These are phyloP conservation scores for Chenopodium suecicum DNA, from an alignment of 148 eudicot species.

Conservation along the genomic window DNA sequence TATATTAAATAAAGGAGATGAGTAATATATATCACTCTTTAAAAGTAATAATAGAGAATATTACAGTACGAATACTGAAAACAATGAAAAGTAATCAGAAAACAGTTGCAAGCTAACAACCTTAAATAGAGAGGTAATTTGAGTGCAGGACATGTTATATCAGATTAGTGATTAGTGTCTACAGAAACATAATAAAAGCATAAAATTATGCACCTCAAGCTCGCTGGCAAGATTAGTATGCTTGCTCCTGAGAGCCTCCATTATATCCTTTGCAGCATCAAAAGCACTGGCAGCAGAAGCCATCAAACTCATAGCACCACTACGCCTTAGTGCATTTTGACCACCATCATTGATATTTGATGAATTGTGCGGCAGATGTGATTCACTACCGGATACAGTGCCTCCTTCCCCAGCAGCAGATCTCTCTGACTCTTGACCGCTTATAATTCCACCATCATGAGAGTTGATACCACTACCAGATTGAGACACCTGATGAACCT, in stretches of 20 bases:
- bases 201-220: constrained; percentile 63
- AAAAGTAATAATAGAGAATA: too few species aligned
- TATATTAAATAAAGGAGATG: too few species aligned
- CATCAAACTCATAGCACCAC: constrained; percentile 69
- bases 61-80: background rate
- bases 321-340: constrained; percentile 79
- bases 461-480: constrained; percentile 47
- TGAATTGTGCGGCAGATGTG: constrained; percentile 60
- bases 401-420: constrained; percentile 55
- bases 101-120: background rate
- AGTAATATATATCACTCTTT: too few species aligned
- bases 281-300: constrained; percentile 97
- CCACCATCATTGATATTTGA: constrained; percentile 54
- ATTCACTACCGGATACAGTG: constrained; percentile 61
- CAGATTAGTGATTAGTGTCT: background rate
- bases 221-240: constrained; percentile 95
- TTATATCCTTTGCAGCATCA: constrained; percentile 96
- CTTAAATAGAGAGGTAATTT: too few species aligned
- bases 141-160: background rate
- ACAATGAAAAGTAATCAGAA: background rate
- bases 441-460: constrained; percentile 72
- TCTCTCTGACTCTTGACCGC: constrained; percentile 79
- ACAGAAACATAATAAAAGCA: background rate
- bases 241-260: constrained; percentile 99
- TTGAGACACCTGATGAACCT: constrained; percentile 68